Percentiles rank a stretch among this genome's conserved stretches.
Evolutionary conservation across 768 basidiomycete genomes (phyloP).

Genomic region (Clitopilus hobsonii): DNA sequence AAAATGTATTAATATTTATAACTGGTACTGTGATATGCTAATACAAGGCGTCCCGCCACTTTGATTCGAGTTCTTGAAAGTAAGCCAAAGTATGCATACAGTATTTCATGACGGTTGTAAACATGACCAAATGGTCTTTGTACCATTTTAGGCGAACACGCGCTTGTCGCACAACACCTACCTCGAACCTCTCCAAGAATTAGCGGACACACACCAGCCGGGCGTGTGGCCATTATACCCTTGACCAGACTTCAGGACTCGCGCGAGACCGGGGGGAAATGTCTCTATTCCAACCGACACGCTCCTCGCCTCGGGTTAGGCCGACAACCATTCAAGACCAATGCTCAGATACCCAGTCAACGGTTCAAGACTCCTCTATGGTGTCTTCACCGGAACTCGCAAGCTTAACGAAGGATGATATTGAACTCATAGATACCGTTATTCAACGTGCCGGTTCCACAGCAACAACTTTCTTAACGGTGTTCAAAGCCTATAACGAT

Average conservation of each 20-base stretch:
- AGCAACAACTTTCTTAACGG: constrained; percentile 71
- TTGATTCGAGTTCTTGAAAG: no score
- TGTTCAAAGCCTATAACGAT: constrained; percentile 85
- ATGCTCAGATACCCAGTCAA: constrained; percentile 20
- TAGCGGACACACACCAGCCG: not conserved
- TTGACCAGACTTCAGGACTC: not conserved
- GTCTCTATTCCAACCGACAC: constrained; percentile 42
- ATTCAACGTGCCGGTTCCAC: constrained; percentile 60
- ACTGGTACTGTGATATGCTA: no score
- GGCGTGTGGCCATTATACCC: not conserved
- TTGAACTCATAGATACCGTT: constrained; percentile 72
- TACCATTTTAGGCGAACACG: not conserved
- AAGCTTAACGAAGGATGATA: constrained; percentile 47
- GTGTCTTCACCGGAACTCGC: constrained; percentile 46
- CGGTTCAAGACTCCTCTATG: constrained; percentile 33
- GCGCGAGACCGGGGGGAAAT: constrained; percentile 16
- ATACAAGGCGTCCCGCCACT: no score
- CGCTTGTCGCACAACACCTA: not conserved
- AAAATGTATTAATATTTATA: not conserved
- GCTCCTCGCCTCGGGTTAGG: constrained; percentile 42
- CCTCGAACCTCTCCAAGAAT: not conserved
- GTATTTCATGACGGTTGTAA: not conserved
- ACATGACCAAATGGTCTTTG: not conserved
- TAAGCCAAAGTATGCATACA: no score
- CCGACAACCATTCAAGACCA: constrained; percentile 16